These are phyloP conservation scores for Pythium coloratum DNA, from an alignment of 352 stramenopile species.

Conservation along the genomic window DNA sequence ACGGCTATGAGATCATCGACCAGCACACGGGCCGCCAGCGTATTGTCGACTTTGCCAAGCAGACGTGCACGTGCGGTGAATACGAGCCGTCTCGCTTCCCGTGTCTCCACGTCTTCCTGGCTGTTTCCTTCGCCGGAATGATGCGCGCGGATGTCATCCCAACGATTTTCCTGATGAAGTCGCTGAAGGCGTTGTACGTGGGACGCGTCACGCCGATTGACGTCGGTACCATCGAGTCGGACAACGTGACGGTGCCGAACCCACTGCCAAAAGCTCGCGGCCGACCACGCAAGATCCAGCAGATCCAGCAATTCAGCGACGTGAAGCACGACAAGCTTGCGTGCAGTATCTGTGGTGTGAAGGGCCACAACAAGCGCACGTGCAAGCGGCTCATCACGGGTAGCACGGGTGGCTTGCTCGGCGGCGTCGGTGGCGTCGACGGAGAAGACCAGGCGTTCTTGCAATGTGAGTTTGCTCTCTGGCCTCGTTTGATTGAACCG, in stretches of 20 bases:
- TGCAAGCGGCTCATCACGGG: slow-evolving; percentile 52
- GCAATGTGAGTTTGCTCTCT: slow-evolving; percentile 18
- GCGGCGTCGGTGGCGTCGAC: slow-evolving; percentile 16
- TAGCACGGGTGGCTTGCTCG: slow-evolving; percentile 16
- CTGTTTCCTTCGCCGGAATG: slow-evolving; percentile 61
- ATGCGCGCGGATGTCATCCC: slow-evolving; percentile 72
- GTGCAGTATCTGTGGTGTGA: slow-evolving; percentile 78
- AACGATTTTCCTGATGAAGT: slow-evolving; percentile 80
- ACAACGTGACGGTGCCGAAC: slow-evolving; percentile 58
- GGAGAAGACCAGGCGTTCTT: slow-evolving; percentile 23
- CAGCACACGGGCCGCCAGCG: slow-evolving; percentile 58
- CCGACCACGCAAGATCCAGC: slow-evolving; percentile 72
- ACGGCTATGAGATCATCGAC: slow-evolving; percentile 77
- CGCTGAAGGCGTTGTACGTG: slow-evolving; percentile 68
- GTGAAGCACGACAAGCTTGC: slow-evolving; percentile 71
- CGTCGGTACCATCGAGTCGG: slow-evolving; percentile 61
- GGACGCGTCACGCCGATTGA: slow-evolving; percentile 81
- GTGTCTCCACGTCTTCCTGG: slow-evolving; percentile 78
- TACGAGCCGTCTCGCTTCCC: slow-evolving; percentile 74
- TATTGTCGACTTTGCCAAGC: slow-evolving; percentile 75
- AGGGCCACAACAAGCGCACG: slow-evolving; percentile 85
- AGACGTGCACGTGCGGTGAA: slow-evolving; percentile 75
- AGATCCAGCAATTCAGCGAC: slow-evolving; percentile 76
- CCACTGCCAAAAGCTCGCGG: slow-evolving; percentile 56
- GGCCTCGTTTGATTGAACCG: not conserved